Evolutionary conservation across 2,329 filamentous ascomycete genomes (phyloP).

Genomic region (Pestalotiopsis sp.): DNA sequence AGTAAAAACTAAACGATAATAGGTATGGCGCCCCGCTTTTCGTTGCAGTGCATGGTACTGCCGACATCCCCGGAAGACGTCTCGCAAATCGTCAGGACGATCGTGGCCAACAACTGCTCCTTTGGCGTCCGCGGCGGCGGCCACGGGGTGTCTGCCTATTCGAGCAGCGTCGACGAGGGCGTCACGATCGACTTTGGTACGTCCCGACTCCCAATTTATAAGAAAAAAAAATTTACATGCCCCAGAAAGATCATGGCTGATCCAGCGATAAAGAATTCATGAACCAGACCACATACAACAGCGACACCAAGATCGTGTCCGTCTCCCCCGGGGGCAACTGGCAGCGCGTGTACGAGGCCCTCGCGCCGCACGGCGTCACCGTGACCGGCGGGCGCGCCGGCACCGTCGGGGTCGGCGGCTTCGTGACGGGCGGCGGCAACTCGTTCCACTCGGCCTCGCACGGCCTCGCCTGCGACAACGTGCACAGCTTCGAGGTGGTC

Average conservation of each 20-base stretch:
- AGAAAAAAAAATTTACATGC: neutral
- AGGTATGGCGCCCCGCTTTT: no score
- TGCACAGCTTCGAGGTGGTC: conserved; percentile 44
- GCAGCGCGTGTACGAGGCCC: conserved; percentile 20
- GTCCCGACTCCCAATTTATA: no score
- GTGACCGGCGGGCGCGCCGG: conserved; percentile 24
- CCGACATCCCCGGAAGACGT: conserved; percentile 11
- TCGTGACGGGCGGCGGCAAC: conserved; percentile 26
- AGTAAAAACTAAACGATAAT: no score
- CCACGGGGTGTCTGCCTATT: conserved; percentile 9
- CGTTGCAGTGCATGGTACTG: conserved; percentile 11
- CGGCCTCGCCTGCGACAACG: conserved; percentile 46
- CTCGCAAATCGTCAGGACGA: neutral
- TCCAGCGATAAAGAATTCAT: conserved; percentile 18
- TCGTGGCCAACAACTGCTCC: conserved; percentile 16
- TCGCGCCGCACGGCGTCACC: conserved; percentile 20
- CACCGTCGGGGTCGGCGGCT: conserved; percentile 27
- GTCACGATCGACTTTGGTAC: conserved; percentile 17
- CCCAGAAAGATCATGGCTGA: neutral
- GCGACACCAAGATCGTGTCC: conserved; percentile 26
- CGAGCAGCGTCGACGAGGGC: conserved; percentile 13
- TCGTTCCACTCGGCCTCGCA: conserved; percentile 24
- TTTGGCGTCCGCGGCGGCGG: conserved; percentile 17
- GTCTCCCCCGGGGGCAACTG: conserved; percentile 30
- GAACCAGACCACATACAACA: conserved; percentile 26